Base-by-base conservation (phyloP, 306 rosid genomes). In the Carpinus viminea region DNA sequence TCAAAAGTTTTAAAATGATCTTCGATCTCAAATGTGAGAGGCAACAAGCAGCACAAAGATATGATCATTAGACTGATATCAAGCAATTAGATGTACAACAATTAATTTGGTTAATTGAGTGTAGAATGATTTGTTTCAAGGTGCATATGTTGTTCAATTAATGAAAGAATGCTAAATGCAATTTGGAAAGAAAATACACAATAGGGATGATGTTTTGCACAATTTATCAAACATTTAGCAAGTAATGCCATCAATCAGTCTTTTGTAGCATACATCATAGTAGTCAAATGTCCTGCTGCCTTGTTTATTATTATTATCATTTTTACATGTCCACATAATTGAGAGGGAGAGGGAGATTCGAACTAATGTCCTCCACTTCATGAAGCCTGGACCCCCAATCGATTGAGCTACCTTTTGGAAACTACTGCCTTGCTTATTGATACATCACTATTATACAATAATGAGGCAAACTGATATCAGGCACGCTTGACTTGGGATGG, bases 381-480 rank as follows among this genome's bases (percentile, higher is more conserved):
- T 24, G 26, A 24, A 24, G 26, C 26, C 26, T 24, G 26, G 26
- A 24, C 26, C 26, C 26, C 26, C 1, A 24, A 24, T 1, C 26
- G 26, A 24, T 24, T 24, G 26, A 24, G 1, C 26, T 24, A 24
- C 26, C 26, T 24, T 24, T 24, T 24, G 26, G 26, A 1, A 1
- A 24, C 26, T 24, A 24, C 26, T 1, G 26, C 26, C 26, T 1
- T 0, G 26, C 26, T 51, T 79, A 24, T 52, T 53, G 74, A 75
- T 72, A 28, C 81, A 60, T 34, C 57, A 8, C 65, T 20, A 16
- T 21, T 36, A 73, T 75, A 36, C 72, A 74, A 69, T 85, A 85
- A 21, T 51, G 36, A 47, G 1, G 59, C 55, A 24, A 52, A 38
- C 52, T 24, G 24, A 36, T n/a, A 28, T 43, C 66, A 38, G 66